These are phyloP conservation scores for Tilletia indica DNA, from an alignment of 1,284 basidiomycete genomes.

Conservation along the genomic window DNA sequence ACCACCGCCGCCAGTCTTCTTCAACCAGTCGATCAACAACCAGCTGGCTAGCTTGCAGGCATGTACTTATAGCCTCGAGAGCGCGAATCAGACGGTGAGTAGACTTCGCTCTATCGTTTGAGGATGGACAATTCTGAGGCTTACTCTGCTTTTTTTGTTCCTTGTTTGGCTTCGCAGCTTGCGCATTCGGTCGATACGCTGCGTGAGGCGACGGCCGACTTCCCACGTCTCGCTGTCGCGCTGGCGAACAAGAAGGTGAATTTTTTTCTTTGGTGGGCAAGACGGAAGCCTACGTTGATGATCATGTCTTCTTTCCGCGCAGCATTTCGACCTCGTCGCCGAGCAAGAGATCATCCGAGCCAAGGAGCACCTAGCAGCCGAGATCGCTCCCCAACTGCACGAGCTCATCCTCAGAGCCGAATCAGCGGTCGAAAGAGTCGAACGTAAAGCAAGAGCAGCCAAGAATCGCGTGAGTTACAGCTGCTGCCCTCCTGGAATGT, in stretches of 20 bases:
- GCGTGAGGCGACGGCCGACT: no score
- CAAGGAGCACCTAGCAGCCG: slow-evolving; percentile 22
- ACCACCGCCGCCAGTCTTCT: slow-evolving; percentile 13
- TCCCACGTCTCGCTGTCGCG: no score
- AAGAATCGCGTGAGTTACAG: slow-evolving; percentile 21
- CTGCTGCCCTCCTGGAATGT: neutral
- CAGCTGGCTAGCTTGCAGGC: slow-evolving; percentile 5
- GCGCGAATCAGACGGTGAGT: slow-evolving; percentile 10
- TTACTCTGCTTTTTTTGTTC: neutral
- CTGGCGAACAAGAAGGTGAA: no score
- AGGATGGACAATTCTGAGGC: neutral
- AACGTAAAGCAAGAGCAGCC: slow-evolving; percentile 21
- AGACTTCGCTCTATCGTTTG: neutral
- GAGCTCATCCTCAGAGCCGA: slow-evolving; percentile 24
- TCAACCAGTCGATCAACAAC: slow-evolving; percentile 19
- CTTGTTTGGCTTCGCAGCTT: no score
- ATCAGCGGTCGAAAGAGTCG: slow-evolving; percentile 21
- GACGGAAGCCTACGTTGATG: neutral
- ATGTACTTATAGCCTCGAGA: neutral
- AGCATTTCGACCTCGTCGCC: slow-evolving; percentile 25
- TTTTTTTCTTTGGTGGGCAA: neutral
- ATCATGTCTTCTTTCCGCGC: neutral
- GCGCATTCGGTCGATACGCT: no score
- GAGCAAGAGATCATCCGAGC: slow-evolving; percentile 23
- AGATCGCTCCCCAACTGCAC: slow-evolving; percentile 26